These are phyloP conservation scores for Magnaporthiopsis rhizophila DNA, from an alignment of 2,329 filamentous ascomycete species.

Conservation along the genomic window DNA sequence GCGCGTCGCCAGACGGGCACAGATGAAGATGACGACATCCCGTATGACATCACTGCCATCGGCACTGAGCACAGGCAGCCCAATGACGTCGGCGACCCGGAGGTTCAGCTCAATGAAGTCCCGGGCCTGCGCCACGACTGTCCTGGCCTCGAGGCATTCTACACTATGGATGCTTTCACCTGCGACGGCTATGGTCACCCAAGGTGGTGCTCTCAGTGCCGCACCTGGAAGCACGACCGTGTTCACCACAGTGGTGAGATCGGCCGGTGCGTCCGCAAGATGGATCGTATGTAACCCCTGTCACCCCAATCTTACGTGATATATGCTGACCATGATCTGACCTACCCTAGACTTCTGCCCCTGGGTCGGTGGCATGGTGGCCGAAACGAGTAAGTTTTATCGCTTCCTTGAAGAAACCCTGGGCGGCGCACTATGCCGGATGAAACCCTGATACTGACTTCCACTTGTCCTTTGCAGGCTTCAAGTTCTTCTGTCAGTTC, in stretches of 20 bases:
- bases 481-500: slow-evolving; percentile 93
- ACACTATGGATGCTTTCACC: slow-evolving; percentile 73
- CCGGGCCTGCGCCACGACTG: slow-evolving; percentile 49
- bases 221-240: slow-evolving; percentile 81
- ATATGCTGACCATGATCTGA: neutral
- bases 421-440: neutral
- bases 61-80: slow-evolving; percentile 18
- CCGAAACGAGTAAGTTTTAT: slow-evolving; percentile 56
- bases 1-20: neutral
- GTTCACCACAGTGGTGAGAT: slow-evolving; percentile 81
- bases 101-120: slow-evolving; percentile 10
- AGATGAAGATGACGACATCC: neutral
- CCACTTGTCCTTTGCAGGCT: slow-evolving; percentile 35
- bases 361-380: slow-evolving; percentile 91
- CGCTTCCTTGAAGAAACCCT: neutral
- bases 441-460: neutral
- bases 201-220: slow-evolving; percentile 76
- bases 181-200: slow-evolving; percentile 81
- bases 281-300: slow-evolving; percentile 51
- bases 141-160: slow-evolving; percentile 66
- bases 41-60: slow-evolving; percentile 10
- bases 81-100: slow-evolving; percentile 13
- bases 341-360: slow-evolving; percentile 63
- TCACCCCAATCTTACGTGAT: neutral
- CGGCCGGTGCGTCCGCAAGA: slow-evolving; percentile 73